Base-by-base conservation (phyloP, 352 stramenopile genomes). In the Aphanomyces euteiches region DNA sequence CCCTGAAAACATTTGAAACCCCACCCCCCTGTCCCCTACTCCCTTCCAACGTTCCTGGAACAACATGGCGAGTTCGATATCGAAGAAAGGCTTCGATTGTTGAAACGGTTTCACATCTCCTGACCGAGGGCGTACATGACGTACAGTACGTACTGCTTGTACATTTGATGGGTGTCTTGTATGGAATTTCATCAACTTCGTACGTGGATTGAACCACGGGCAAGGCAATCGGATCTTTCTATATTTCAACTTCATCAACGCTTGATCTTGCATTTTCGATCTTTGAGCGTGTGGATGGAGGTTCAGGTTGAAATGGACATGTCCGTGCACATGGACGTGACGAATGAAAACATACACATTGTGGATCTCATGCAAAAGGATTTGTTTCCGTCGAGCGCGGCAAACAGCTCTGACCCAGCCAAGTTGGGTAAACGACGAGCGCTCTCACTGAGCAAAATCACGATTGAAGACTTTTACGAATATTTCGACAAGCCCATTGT, bases 401-500 rank as follows among this genome's bases (percentile, higher is more conserved):
- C 54, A 7, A 41, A 37, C 7, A 37, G 37, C 17, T 19, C 17
- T 4, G 6, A 37, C 54, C 43, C 54, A 37, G 15, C 54, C n/a
- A 19, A 61, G 7, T 1, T 39, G 54, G 17, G 54, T n/a, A 50
- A 50, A 37, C 54, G 54, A 12, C 13, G 54, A 17, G 54, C 54
- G 21, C 28, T 61, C 17, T 61, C 54, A 37, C 54, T 61, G 6
- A 61, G 43, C 54, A 61, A 61, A 39, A 17, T 61, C 54, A 61
- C 54, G 8, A 61, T 61, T 37, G 54, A 61, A 41, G 54, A 61
- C n/a, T 61, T 61, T n/a, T 61, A 61, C 54, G 54, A 61, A 12
- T 61, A 88, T 60, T 90, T 90, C 64, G 73, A 88, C 41, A 74
- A 79, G 4, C 79, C 82, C 19, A 48, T 90, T 47, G 77, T 84